phyloP scores from a whole-genome alignment of 192 early-diverging fungal species.

The Mortierella claussenii region DNA sequence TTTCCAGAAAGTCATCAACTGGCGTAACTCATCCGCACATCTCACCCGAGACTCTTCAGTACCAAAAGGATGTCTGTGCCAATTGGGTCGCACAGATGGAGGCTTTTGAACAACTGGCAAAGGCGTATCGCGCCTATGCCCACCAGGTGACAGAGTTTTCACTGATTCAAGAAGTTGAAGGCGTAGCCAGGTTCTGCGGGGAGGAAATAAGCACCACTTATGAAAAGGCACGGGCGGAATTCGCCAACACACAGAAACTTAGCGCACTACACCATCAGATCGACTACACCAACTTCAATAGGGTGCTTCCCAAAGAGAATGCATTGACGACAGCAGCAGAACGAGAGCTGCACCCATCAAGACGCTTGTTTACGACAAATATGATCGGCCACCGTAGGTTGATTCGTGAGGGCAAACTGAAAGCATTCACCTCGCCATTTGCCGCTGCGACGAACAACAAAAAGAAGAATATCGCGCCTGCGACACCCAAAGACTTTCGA shows the following conservation, averaged over 20 bases:
- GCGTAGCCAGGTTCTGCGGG: not conserved
- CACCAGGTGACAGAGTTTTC: slow-evolving; percentile 9
- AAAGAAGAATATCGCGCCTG: not conserved
- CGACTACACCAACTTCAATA: slow-evolving; percentile 26
- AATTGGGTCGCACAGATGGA: slow-evolving; percentile 29
- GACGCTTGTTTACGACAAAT: slow-evolving; percentile 10
- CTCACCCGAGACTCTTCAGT: slow-evolving; percentile 4
- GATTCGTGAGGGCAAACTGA: slow-evolving; percentile 13
- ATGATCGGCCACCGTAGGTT: slow-evolving; percentile 3
- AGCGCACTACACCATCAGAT: slow-evolving; percentile 18
- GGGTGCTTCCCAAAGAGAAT: slow-evolving; percentile 20
- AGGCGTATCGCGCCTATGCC: slow-evolving; percentile 14
- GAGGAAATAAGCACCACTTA: not conserved
- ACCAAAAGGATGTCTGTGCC: slow-evolving; percentile 15
- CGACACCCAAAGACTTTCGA: slow-evolving; percentile 25
- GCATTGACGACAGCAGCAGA: slow-evolving; percentile 39
- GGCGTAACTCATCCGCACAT: not conserved
- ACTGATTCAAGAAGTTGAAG: slow-evolving; percentile 2
- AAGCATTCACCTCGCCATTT: slow-evolving; percentile 11
- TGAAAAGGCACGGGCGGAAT: slow-evolving; percentile 1
- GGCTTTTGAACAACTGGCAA: slow-evolving; percentile 25
- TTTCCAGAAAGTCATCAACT: not conserved
- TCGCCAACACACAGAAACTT: slow-evolving; percentile 8
- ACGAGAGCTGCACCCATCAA: slow-evolving; percentile 2
- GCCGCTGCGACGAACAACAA: slow-evolving; percentile 2